Base-by-base conservation (phyloP, 2,329 filamentous ascomycete species). In the Verticillium isaacii region DNA sequence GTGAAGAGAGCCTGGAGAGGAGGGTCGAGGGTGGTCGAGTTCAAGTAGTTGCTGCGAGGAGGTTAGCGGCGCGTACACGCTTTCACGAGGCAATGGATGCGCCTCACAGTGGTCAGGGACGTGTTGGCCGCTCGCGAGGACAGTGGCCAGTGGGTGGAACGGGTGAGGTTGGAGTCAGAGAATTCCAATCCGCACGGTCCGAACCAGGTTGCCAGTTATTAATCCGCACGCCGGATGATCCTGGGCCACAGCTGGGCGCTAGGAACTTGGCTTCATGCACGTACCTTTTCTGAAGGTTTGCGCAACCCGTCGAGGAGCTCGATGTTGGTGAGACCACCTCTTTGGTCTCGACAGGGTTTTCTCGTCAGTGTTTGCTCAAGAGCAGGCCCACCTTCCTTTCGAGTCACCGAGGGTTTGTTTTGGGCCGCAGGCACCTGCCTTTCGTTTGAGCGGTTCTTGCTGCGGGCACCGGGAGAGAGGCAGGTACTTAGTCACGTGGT, bases 131-230 rank as follows among this genome's bases (percentile, higher is more conserved):
- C 45, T 50, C 45, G 45, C n/a, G 45, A 25, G 9, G 45, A 50
- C 19, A 50, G 45, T 50, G 45, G 58, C 55, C 58, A 59, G 58
- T 59, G 58, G 58, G n/a, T 54, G 45, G 52, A 63, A 63, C 62
- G 58, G 64, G 63, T 60, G 64, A 66, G 60, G 64, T 65, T 66
- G 64, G 65, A 67, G 66, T 66, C 64, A 63, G 62, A 66, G 64
- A 66, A 65, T 68, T 66, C 61, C 64, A 68, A 68, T 68, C 66
- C 66, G 66, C 66, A 68, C 66, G 65, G 66, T 65, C 61, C 63
- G 62, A 66, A 66, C 63, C 64, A 66, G 65, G 65, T 66, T 66
- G 56, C 37, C 58, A 63, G 64, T 66, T 5, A 29, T 29, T 65
- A 61, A 63, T 66, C 64, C 64, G 64, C 52, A n/a, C 34, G 37